phyloP scores from a whole-genome alignment of 441 rosid genomes.

The Populus tomentosa region DNA sequence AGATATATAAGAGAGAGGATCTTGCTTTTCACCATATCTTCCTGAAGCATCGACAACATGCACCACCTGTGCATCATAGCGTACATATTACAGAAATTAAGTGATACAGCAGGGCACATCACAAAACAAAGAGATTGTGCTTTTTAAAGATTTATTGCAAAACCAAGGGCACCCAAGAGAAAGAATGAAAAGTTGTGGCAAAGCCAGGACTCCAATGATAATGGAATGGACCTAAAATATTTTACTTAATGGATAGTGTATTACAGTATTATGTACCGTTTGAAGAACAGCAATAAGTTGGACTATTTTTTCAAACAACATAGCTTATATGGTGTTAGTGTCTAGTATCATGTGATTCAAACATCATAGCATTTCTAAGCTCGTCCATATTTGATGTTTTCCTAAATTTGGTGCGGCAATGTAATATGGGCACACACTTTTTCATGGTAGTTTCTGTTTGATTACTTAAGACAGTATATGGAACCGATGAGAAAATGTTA shows the following conservation, averaged over 20 bases:
- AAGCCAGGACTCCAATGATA: neutral
- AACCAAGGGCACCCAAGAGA: neutral
- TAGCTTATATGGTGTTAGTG: neutral
- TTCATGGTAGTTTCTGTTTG: neutral
- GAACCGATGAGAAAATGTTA: neutral
- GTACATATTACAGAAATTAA: neutral
- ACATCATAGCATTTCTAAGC: neutral
- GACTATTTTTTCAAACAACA: neutral
- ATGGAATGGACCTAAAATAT: neutral
- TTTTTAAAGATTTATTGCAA: neutral
- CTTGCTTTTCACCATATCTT: slow-evolving; percentile 37
- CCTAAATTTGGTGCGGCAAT: neutral
- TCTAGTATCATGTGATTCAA: neutral
- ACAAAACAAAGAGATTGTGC: neutral
- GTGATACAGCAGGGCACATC: neutral
- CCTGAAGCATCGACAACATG: slow-evolving; percentile 80
- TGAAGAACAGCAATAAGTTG: neutral
- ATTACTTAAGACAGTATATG: neutral
- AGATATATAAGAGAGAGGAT: slow-evolving; percentile 52
- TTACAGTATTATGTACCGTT: neutral
- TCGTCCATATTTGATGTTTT: neutral
- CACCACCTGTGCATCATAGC: slow-evolving; percentile 59
- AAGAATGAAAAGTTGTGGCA: neutral
- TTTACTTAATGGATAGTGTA: neutral
- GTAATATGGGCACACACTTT: neutral